phyloP scores from a whole-genome alignment of 441 rosid genomes.

The Sinapis alba region DNA sequence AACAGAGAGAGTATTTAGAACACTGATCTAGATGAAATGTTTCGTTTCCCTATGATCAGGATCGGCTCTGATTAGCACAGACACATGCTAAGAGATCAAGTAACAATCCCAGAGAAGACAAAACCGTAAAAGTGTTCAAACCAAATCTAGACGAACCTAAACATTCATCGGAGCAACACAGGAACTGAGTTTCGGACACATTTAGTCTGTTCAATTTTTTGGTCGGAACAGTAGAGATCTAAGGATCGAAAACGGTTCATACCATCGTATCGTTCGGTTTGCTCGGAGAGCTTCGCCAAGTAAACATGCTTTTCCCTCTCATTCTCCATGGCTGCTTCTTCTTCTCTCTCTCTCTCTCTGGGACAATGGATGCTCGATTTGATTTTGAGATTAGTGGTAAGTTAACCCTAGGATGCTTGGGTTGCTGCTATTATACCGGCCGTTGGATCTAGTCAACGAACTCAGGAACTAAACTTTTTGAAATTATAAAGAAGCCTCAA shows the following conservation, averaged over 20 bases:
- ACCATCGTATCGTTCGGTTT: slow-evolving; percentile 91
- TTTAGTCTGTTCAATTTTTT: neutral
- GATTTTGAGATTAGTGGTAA: slow-evolving; percentile 38
- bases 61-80: neutral
- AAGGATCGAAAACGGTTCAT: neutral
- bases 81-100: neutral
- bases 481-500: neutral
- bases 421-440: slow-evolving; percentile 6
- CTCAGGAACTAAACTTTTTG: neutral
- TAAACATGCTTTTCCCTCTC: slow-evolving; percentile 85
- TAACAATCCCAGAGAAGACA: neutral
- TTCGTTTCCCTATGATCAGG: neutral
- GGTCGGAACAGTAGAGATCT: neutral
- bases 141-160: neutral
- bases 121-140: neutral
- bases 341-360: slow-evolving; percentile 15
- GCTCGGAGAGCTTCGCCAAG: slow-evolving; percentile 89
- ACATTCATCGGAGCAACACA: neutral
- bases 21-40: neutral
- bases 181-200: neutral
- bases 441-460: slow-evolving; percentile 39
- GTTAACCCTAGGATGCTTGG: slow-evolving; percentile 39
- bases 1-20: too few species aligned
- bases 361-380: slow-evolving; percentile 23
- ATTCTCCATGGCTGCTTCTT: slow-evolving; percentile 52